These are phyloP conservation scores for Cryptosporidium ryanae DNA, from an alignment of 169 alveolate species.

Conservation along the genomic window DNA sequence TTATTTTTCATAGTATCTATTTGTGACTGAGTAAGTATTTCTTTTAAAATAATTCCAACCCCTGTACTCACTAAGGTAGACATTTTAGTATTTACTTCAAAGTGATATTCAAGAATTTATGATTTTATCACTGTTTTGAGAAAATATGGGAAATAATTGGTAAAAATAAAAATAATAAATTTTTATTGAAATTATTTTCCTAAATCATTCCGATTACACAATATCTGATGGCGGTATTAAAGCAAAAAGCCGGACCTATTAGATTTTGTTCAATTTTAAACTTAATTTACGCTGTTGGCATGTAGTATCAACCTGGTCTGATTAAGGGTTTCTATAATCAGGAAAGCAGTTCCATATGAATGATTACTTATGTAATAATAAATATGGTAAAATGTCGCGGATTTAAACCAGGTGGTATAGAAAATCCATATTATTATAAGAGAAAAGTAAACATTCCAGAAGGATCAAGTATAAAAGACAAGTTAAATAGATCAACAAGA, in stretches of 20 bases:
- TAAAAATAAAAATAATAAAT: too few relatives aligned
- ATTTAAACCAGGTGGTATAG: constrained; percentile 72
- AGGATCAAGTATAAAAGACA: constrained; percentile 59
- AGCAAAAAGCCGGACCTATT: neutral
- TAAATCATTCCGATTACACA: too few relatives aligned
- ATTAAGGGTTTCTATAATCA: neutral
- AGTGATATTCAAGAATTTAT: too few relatives aligned
- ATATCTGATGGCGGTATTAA: neutral
- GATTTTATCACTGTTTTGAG: too few relatives aligned
- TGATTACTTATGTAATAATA: neutral
- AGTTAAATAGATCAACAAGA: constrained; percentile 57
- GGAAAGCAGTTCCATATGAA: neutral
- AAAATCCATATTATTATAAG: constrained; percentile 43
- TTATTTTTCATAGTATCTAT: constrained; percentile 27
- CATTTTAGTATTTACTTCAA: neutral
- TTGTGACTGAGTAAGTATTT: constrained; percentile 1
- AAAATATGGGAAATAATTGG: too few relatives aligned
- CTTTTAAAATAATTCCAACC: constrained; percentile 20
- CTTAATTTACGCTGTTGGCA: neutral
- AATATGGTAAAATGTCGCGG: constrained; percentile 70
- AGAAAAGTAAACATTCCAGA: constrained; percentile 18
- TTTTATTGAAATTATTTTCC: too few relatives aligned
- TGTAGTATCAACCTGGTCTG: too few relatives aligned
- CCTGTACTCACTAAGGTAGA: constrained; percentile 19
- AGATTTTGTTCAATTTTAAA: neutral